These are phyloP conservation scores for Rhododendron ovatum DNA, from an alignment of 148 eudicot genomes.

Conservation along the genomic window DNA sequence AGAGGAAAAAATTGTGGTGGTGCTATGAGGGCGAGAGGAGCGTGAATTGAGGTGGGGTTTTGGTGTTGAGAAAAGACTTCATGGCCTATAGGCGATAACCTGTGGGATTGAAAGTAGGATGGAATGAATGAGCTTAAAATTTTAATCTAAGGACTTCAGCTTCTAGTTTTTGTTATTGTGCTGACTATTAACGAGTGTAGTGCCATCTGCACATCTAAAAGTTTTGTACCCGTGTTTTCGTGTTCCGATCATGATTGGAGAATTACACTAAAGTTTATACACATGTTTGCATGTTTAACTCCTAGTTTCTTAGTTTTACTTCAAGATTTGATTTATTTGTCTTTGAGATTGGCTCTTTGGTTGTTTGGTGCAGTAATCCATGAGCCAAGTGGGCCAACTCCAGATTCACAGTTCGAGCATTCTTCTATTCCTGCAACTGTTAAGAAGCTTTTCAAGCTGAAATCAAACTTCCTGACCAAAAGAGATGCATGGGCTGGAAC, in stretches of 20 bases:
- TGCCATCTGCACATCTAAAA: neutral
- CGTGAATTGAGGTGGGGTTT: neutral
- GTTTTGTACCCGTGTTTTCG: neutral
- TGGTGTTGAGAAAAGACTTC: neutral
- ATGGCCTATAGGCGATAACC: neutral
- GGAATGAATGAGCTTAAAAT: neutral
- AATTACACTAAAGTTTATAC: neutral
- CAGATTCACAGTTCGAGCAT: slow-evolving; percentile 76
- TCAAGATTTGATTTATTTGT: neutral
- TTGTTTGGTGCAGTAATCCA: slow-evolving; percentile 61
- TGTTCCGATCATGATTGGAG: neutral
- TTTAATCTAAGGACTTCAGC: neutral
- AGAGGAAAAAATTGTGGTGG: neutral
- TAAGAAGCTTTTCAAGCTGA: slow-evolving; percentile 74
- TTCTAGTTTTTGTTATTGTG: neutral
- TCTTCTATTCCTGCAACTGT: slow-evolving; percentile 90
- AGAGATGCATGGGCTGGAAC: slow-evolving; percentile 97
- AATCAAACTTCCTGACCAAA: slow-evolving; percentile 76
- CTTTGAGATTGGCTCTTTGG: slow-evolving; percentile 1
- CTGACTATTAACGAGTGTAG: neutral
- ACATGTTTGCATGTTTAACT: neutral
- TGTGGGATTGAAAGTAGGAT: neutral
- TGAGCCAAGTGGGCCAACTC: slow-evolving; percentile 75
- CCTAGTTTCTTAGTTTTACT: neutral
- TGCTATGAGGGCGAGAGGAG: neutral